These are phyloP conservation scores for Boletus nobilissimus DNA, from an alignment of 1,284 basidiomycete genomes.

Conservation along the genomic window DNA sequence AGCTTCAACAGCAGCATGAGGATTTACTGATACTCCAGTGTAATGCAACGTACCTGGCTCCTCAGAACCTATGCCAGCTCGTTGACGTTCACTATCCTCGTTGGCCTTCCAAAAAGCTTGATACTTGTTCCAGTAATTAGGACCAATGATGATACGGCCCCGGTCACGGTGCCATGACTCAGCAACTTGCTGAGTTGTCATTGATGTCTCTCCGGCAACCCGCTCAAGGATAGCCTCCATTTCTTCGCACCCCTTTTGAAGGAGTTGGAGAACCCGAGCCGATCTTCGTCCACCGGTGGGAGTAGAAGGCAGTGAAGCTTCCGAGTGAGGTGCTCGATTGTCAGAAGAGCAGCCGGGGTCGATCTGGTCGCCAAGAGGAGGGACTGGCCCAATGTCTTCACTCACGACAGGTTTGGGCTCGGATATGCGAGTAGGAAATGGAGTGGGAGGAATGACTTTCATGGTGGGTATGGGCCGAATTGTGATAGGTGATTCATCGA, in stretches of 20 bases:
- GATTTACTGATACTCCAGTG: background rate
- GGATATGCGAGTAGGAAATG: too few species aligned
- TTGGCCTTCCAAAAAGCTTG: conserved; percentile 6
- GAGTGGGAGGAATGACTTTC: background rate
- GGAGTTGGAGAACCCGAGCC: background rate
- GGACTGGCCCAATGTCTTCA: too few species aligned
- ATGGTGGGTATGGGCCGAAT: background rate
- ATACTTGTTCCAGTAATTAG: conserved; percentile 6
- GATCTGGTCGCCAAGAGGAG: too few species aligned
- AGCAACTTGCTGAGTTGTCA: conserved; percentile 3
- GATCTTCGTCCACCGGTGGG: background rate
- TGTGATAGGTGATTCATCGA: background rate
- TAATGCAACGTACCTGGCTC: background rate
- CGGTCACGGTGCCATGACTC: background rate
- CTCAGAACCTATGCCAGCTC: background rate
- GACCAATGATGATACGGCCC: background rate
- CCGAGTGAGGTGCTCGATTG: background rate
- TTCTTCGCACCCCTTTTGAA: background rate
- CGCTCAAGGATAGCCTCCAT: conserved; percentile 1
- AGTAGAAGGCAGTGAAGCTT: background rate
- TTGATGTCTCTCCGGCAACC: background rate
- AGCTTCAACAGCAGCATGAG: background rate
- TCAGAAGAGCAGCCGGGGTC: too few species aligned
- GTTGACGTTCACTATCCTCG: background rate
- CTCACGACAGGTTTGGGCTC: too few species aligned